Evolutionary conservation across 148 eudicot species (phyloP).

Genomic region (Spergularia marina): DNA sequence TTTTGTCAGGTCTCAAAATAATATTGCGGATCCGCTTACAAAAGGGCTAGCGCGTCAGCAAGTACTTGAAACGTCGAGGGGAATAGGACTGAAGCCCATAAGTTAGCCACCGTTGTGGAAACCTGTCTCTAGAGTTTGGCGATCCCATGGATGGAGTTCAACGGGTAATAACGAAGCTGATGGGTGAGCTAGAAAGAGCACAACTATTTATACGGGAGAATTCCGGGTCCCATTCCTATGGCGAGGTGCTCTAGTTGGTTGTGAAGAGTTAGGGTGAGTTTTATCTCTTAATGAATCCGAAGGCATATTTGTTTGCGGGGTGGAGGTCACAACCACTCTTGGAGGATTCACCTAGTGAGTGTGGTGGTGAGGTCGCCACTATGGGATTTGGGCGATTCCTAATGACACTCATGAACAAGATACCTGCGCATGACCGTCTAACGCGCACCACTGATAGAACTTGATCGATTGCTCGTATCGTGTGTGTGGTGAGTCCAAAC

Average conservation of each 20-base stretch:
- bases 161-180: conserved; percentile 2
- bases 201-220: not conserved
- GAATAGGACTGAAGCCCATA: not conserved
- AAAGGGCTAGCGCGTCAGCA: not conserved
- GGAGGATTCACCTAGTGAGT: not conserved
- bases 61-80: not conserved
- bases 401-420: conserved; percentile 1
- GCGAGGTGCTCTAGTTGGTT: not conserved
- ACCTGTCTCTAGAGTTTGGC: not conserved
- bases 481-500: not conserved
- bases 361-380: conserved; percentile 1
- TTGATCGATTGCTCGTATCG: not conserved
- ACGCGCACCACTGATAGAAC: conserved; percentile 3
- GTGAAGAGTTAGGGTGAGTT: too few species aligned
- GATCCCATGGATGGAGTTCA: conserved; percentile 3
- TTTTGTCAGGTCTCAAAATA: conserved; percentile 11
- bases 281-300: too few species aligned
- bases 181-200: not conserved
- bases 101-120: too few species aligned
- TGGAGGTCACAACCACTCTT: not conserved
- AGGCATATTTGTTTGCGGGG: not conserved
- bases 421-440: conserved; percentile 5
- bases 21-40: conserved; percentile 7
- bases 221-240: not conserved
- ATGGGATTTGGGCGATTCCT: not conserved